These are phyloP conservation scores for Emericellopsis cladophorae DNA, from an alignment of 2,329 filamentous ascomycete genomes.

Conservation along the genomic window DNA sequence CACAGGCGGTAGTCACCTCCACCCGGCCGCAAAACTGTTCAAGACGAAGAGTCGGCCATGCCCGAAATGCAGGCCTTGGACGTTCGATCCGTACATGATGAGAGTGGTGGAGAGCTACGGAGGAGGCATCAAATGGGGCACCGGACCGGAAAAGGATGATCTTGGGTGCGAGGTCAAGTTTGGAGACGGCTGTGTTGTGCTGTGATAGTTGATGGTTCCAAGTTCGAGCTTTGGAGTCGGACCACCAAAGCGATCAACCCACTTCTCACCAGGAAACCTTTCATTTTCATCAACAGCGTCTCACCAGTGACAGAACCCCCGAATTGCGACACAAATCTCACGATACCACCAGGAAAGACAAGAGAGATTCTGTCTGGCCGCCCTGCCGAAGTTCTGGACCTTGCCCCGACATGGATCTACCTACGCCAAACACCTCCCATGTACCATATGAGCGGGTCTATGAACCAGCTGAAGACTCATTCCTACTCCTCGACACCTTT, in stretches of 20 bases:
- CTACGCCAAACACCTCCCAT: slow-evolving; percentile 87
- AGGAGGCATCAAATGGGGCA: slow-evolving; percentile 32
- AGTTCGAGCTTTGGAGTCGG: too few relatives aligned
- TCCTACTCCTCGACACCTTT: slow-evolving; percentile 82
- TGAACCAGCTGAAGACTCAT: slow-evolving; percentile 93
- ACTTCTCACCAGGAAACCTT: neutral
- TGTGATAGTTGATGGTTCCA: slow-evolving; percentile 9
- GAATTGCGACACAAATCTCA: neutral
- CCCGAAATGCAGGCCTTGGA: slow-evolving; percentile 23
- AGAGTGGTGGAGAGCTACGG: slow-evolving; percentile 31
- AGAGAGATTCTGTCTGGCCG: neutral
- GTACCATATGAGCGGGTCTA: slow-evolving; percentile 83
- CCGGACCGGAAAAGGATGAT: slow-evolving; percentile 25
- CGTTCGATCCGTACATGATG: slow-evolving; percentile 33
- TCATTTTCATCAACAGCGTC: slow-evolving; percentile 2
- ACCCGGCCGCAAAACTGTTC: slow-evolving; percentile 1
- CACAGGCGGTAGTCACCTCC: slow-evolving; percentile 13
- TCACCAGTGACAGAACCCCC: neutral
- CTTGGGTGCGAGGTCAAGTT: slow-evolving; percentile 20
- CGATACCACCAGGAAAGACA: neutral
- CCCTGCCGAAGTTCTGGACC: neutral
- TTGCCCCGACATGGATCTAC: slow-evolving; percentile 31
- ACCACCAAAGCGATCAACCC: neutral
- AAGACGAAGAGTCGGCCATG: slow-evolving; percentile 22
- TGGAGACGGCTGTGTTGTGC: slow-evolving; percentile 12